phyloP scores from a whole-genome alignment of 345 rosid species.

The Carallia pectinifolia region DNA sequence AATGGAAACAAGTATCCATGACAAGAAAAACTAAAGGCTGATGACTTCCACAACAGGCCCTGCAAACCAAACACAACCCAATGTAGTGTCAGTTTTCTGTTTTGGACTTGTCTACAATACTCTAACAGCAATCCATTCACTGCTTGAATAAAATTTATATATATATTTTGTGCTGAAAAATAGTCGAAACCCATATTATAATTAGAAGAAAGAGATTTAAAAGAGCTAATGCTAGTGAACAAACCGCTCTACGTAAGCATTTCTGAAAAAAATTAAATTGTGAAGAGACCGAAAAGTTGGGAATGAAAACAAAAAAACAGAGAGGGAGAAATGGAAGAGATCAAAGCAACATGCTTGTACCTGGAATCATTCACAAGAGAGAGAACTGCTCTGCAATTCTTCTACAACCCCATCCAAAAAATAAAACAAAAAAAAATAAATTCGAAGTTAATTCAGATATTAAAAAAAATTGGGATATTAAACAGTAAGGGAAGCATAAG shows the following conservation, averaged over 20 bases:
- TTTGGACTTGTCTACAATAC: background rate
- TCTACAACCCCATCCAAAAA: slow-evolving; percentile 26
- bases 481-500: background rate
- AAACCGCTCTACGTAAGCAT: too few relatives aligned
- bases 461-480: background rate
- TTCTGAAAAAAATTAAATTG: background rate
- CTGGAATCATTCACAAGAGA: slow-evolving; percentile 26
- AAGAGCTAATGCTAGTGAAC: too few relatives aligned
- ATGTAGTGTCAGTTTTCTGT: background rate
- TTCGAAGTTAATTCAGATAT: background rate
- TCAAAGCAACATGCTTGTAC: slow-evolving; percentile 27
- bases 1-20: slow-evolving; percentile 80
- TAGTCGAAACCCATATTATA: too few relatives aligned
- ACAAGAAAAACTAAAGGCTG: slow-evolving; percentile 54
- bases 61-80: slow-evolving; percentile 31
- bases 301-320: background rate
- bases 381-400: slow-evolving; percentile 52
- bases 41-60: slow-evolving; percentile 64
- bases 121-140: too few relatives aligned
- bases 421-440: background rate
- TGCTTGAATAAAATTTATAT: too few relatives aligned
- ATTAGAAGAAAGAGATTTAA: too few relatives aligned
- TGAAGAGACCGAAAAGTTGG: background rate
- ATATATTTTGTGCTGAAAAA: too few relatives aligned
- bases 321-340: background rate